Evolutionary conservation across 192 early-diverging fungal species (phyloP), one percentile per base, ranked within the genome.

Genomic region (Coemansia interrupta): DNA sequence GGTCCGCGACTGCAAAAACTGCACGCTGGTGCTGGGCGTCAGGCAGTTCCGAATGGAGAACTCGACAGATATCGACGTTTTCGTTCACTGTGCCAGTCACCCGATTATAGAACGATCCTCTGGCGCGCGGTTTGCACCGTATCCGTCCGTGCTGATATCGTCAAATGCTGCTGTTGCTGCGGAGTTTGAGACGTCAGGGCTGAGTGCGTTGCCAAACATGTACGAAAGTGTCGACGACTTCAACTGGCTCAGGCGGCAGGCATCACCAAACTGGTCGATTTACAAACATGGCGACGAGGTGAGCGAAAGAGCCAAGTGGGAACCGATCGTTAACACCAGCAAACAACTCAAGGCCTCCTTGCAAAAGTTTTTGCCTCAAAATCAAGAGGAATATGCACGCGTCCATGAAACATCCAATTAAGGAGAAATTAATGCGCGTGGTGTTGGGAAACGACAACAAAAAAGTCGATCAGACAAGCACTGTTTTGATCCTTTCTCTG

Each of bases 21-120:
- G 83, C 47, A 69, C 85, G 0, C 51, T 94, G 7, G 66, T 89
- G 4, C 56, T 88, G 36, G 88, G 80, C 2, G 92, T 90, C 57
- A 87, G 87, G 30, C 94, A 95, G 88, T 86, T 92, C 49, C 82
- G 92, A 39, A 86, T 96, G 83, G 92, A 96, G 75, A 78, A 83
- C 48, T 89, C 87, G 0, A 66, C 46, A 14, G 45, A 73, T 38
- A 83, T 91, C 43, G 80, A 84, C 26, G 78, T 90, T 6, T 84
- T 84, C 39, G 65, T 93, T 9, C 80, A 87, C 55, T 88, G 87
- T 26, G 70, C 85, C 4, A 91, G 90, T 56, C 83, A 86, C 12
- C 92, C 92, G 3, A 92, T 96, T 45, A 93, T 96, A 59, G 94
- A 96, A 74, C 83, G 86, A 56, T 93, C 88, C 40, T 53, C 71